Percentiles rank a stretch among this genome's conserved stretches.
These are phyloP conservation scores for Malbranchea cinnamomea DNA, from an alignment of 2,329 filamentous ascomycete genomes.

Conservation along the genomic window DNA sequence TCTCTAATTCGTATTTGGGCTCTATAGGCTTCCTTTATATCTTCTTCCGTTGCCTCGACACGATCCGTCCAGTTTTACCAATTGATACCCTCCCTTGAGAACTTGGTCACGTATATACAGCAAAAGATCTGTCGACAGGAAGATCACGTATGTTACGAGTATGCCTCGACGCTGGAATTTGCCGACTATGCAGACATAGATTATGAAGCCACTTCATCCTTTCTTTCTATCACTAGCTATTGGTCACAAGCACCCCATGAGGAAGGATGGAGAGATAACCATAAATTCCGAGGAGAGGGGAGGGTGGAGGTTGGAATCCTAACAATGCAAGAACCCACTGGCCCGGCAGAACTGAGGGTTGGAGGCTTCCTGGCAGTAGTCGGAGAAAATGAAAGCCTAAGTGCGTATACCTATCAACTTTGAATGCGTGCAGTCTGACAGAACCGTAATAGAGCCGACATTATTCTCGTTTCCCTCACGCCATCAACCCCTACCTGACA, in stretches of 20 bases:
- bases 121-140: slow-evolving; percentile 36
- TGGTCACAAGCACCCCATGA: slow-evolving; percentile 34
- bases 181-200: slow-evolving; percentile 62
- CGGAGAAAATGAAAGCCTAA: slow-evolving; percentile 55
- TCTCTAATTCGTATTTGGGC: slow-evolving; percentile 13
- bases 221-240: slow-evolving; percentile 48
- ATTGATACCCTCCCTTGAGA: slow-evolving; percentile 40
- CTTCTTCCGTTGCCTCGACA: slow-evolving; percentile 39
- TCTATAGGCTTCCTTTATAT: slow-evolving; percentile 43
- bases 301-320: slow-evolving; percentile 73
- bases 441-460: slow-evolving; percentile 42
- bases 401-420: slow-evolving; percentile 23
- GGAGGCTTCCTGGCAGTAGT: slow-evolving; percentile 66
- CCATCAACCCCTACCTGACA: slow-evolving; percentile 44
- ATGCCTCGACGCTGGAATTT: slow-evolving; percentile 31
- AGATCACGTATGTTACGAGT: slow-evolving; percentile 36
- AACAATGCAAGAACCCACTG: slow-evolving; percentile 40
- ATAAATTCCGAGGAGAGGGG: slow-evolving; percentile 22
- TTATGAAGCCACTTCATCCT: slow-evolving; percentile 53
- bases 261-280: slow-evolving; percentile 33
- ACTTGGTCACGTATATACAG: slow-evolving; percentile 40
- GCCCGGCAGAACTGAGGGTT: slow-evolving; percentile 61
- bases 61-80: slow-evolving; percentile 58
- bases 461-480: slow-evolving; percentile 74
- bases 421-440: background rate